Evolutionary conservation across 352 stramenopile genomes (phyloP), one percentile per base, ranked within the genome.

Genomic region (Phytophthora citrophthora): DNA sequence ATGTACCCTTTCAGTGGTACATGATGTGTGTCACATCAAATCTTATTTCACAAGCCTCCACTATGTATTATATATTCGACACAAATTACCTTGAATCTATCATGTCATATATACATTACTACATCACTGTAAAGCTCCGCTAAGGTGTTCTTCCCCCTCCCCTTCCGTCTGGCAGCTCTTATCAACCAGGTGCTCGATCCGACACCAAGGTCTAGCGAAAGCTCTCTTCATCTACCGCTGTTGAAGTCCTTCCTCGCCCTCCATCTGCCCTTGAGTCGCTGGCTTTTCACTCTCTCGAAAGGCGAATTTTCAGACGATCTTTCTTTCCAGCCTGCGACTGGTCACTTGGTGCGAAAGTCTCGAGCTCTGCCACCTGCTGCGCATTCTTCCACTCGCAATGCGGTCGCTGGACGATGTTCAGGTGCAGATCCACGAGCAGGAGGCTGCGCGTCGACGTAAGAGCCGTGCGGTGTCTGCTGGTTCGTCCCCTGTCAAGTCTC

Each of bases 301-400:
- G 29, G 59, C 53, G 36, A 63, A 62, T 52, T 57, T 49, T 40
- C 20, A 43, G 34, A 31, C 20, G 20, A 20, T 20, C 20, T 20
- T 70, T 66, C 65, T 73, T 69, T 68, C 34, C 45, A 64, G 57
- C n/a, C 44, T 50, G 38, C 41, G 59, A 61, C 64, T 54, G 41
- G 56, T 67, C 64, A 54, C 39, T 31, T 31, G 27, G 24, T 8
- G 27, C 4, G 1, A 40, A n/a, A 11, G 24, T 46, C 29, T 34
- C 18, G n/a, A 23, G 40, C 50, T 56, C 52, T 69, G 27, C 55
- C 26, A n/a, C n/a, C n/a, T n/a, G n/a, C n/a, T n/a, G n/a, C n/a
- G 29, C 29, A 34, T 4, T 18, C 5, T 16, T 40, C 4, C 18
- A 34, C 52, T 59, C 10, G 44, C 47, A 13, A 70, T 70, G 61